Conservation (phyloP, 1,139 yeast genomes). For the Eremothecium coryli region DNA sequence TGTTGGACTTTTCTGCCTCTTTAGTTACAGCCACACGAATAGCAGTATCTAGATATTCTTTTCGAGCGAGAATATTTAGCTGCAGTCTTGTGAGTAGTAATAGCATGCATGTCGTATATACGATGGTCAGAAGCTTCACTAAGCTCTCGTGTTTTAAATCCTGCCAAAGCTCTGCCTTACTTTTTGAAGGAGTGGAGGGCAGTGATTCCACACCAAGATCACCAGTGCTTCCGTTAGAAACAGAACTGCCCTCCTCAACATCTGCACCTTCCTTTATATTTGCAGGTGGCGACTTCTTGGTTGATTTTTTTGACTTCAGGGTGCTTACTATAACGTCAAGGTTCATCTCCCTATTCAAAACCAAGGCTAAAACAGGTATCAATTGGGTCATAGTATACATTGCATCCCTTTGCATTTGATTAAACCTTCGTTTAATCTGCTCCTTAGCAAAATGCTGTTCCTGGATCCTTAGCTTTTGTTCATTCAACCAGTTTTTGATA, state of each 20-base stretch:
- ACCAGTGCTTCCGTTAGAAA: conserved; percentile 4
- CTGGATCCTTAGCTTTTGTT: conserved; percentile 40
- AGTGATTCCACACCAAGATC: conserved; percentile 12
- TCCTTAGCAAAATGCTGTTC: conserved; percentile 75
- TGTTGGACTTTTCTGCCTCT: conserved; percentile 20
- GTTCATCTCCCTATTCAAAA: conserved; percentile 21
- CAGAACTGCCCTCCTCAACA: neutral
- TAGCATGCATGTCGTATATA: conserved; percentile 61
- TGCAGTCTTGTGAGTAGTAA: conserved; percentile 75
- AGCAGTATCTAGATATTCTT: conserved; percentile 75
- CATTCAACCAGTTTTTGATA: conserved; percentile 25
- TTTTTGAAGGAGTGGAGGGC: conserved; percentile 18
- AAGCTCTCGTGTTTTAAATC: conserved; percentile 68
- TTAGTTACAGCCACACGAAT: conserved; percentile 45
- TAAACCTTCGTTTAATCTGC: conserved; percentile 64
- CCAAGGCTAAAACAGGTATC: conserved; percentile 59
- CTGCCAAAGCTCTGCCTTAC: conserved; percentile 79
- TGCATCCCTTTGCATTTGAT: conserved; percentile 90
- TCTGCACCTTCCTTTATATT: conserved; percentile 7
- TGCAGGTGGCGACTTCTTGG: no score
- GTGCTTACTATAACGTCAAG: conserved; percentile 22
- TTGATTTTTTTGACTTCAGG: conserved; percentile 21
- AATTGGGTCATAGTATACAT: conserved; percentile 75
- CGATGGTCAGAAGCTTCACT: conserved; percentile 61
- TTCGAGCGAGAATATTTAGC: conserved; percentile 77